A percentile compares a stretch with the other conserved stretches of the same genome.
Evolutionary conservation across 2,329 filamentous ascomycete species (phyloP).

Genomic region (Penicillium italicum): DNA sequence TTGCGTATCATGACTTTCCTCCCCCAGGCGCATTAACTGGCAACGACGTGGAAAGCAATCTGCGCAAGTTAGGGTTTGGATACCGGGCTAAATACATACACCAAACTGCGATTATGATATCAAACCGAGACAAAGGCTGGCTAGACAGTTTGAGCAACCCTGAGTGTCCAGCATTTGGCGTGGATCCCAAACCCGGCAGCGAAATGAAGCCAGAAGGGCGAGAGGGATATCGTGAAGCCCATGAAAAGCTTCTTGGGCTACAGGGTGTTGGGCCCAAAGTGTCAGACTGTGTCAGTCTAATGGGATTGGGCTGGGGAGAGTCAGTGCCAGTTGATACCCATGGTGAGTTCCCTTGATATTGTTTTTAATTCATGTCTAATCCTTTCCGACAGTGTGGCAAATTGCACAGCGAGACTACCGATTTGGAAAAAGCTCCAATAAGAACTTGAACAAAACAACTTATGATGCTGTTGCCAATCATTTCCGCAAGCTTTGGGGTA

Average conservation of each 20-base stretch:
- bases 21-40: constrained; percentile 68
- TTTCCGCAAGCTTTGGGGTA: constrained; percentile 85
- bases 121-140: constrained; percentile 67
- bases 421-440: constrained; percentile 77
- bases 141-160: constrained; percentile 74
- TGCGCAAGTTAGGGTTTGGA: constrained; percentile 84
- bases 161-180: constrained; percentile 60
- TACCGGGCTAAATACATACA: constrained; percentile 92
- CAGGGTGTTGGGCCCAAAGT: constrained; percentile 95
- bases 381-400: constrained; percentile 68
- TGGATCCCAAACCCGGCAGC: constrained; percentile 43
- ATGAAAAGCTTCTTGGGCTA: constrained; percentile 72
- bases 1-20: constrained; percentile 84
- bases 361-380: constrained; percentile 2
- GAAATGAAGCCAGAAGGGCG: constrained; percentile 51
- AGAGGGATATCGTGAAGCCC: constrained; percentile 72
- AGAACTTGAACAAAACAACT: constrained; percentile 80
- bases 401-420: constrained; percentile 95
- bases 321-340: constrained; percentile 96
- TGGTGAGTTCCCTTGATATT: constrained; percentile 39
- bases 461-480: constrained; percentile 89
- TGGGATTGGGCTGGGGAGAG: constrained; percentile 95
- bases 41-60: constrained; percentile 70
- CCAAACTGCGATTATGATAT: constrained; percentile 74
- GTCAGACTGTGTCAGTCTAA: constrained; percentile 91